These are phyloP conservation scores for Hypoxylon sp. DNA, from an alignment of 2,329 filamentous ascomycete genomes.

Conservation along the genomic window DNA sequence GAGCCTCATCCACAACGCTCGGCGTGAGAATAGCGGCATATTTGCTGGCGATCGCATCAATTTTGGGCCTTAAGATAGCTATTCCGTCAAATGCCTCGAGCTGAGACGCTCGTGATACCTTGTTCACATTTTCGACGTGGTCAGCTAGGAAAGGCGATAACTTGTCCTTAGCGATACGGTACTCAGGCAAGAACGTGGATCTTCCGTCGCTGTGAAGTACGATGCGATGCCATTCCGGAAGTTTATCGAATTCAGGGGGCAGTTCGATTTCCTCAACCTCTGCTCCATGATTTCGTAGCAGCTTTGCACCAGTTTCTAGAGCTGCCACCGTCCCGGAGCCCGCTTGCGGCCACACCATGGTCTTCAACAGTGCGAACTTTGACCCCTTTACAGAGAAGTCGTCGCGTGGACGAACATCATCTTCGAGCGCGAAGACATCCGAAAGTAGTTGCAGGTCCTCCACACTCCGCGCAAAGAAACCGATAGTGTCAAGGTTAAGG, in stretches of 20 bases:
- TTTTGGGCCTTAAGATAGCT: slow-evolving; percentile 65
- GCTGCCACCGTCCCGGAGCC: slow-evolving; percentile 60
- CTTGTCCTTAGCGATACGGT: slow-evolving; percentile 61
- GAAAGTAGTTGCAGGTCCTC: slow-evolving; percentile 70
- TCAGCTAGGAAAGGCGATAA: slow-evolving; percentile 60
- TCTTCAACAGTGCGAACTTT: slow-evolving; percentile 68
- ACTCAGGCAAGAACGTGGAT: slow-evolving; percentile 67
- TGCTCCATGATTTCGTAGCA: slow-evolving; percentile 64
- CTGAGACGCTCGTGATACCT: slow-evolving; percentile 61
- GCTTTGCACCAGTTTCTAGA: slow-evolving; percentile 55
- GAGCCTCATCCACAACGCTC: slow-evolving; percentile 71
- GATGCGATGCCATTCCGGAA: slow-evolving; percentile 66
- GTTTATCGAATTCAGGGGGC: slow-evolving; percentile 61
- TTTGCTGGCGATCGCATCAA: slow-evolving; percentile 64
- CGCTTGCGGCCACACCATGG: slow-evolving; percentile 64
- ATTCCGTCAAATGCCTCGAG: slow-evolving; percentile 68
- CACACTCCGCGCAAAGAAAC: slow-evolving; percentile 69
- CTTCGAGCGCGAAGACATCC: slow-evolving; percentile 65
- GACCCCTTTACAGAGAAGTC: slow-evolving; percentile 59
- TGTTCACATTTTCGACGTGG: slow-evolving; percentile 64
- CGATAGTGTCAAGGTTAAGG: slow-evolving; percentile 71
- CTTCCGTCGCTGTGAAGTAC: slow-evolving; percentile 67
- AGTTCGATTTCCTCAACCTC: slow-evolving; percentile 68
- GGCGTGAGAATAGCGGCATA: slow-evolving; percentile 71
- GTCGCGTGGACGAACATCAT: slow-evolving; percentile 58